Conservation (phyloP, 129 eudicot species). For the Saussurea involucrata region DNA sequence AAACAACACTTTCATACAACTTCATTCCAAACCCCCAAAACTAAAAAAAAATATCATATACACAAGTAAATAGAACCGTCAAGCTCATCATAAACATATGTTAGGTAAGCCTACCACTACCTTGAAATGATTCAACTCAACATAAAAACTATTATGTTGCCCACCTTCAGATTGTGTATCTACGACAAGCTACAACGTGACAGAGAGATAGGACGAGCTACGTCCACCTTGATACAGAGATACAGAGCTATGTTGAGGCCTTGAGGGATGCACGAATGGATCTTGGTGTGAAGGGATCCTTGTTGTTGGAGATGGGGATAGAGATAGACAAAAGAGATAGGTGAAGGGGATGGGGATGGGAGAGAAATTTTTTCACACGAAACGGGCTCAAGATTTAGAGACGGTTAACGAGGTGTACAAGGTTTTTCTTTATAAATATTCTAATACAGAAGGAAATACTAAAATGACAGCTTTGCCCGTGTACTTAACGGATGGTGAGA, state of each 20-base stretch:
- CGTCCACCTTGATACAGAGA: neutral
- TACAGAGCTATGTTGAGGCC: too few relatives aligned
- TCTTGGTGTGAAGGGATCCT: neutral
- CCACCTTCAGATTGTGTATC: neutral
- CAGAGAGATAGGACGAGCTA: neutral
- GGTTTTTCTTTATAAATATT: too few relatives aligned
- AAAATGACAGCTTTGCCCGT: neutral
- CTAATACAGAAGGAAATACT: neutral
- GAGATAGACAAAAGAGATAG: neutral
- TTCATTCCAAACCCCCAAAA: neutral
- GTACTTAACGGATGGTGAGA: neutral
- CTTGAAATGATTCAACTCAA: neutral
- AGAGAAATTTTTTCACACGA: neutral
- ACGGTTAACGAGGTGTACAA: neutral
- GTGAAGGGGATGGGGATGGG: neutral
- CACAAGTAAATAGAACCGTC: neutral
- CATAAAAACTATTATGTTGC: neutral
- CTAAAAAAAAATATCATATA: neutral
- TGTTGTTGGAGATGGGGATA: neutral
- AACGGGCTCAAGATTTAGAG: neutral
- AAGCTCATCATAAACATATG: neutral
- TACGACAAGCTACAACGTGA: neutral
- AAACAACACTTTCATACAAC: neutral
- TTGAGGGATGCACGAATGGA: neutral
- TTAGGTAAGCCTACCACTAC: neutral